A percentile compares a stretch with the other conserved stretches of the same genome.
These are phyloP conservation scores for Diaporthe destruens DNA, from an alignment of 2,329 filamentous ascomycete genomes.

Conservation along the genomic window DNA sequence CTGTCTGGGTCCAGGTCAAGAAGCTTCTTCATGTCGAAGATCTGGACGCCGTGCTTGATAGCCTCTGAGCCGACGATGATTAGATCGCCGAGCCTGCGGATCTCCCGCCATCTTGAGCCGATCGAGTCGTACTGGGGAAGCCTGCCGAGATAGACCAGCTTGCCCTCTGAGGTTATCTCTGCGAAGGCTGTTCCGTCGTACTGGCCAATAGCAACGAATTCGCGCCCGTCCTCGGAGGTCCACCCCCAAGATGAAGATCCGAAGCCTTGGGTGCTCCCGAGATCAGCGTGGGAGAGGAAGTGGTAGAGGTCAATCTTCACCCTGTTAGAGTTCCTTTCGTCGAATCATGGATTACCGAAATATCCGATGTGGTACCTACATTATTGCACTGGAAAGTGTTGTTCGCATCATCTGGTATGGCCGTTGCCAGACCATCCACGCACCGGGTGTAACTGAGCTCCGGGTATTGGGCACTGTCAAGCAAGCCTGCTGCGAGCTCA, in stretches of 20 bases:
- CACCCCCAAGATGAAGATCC: slow-evolving; percentile 64
- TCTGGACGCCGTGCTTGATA: slow-evolving; percentile 67
- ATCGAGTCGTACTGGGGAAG: slow-evolving; percentile 61
- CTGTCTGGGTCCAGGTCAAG: slow-evolving; percentile 58
- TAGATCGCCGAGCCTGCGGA: slow-evolving; percentile 56
- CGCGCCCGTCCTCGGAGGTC: slow-evolving; percentile 64
- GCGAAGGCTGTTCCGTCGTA: slow-evolving; percentile 67
- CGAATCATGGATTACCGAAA: fast-evolving
- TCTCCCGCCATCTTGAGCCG: slow-evolving; percentile 65
- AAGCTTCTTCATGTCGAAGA: slow-evolving; percentile 74
- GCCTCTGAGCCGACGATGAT: slow-evolving; percentile 58
- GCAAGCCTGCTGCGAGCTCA: slow-evolving; percentile 6
- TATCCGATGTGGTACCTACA: not conserved
- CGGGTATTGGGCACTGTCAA: slow-evolving; percentile 24
- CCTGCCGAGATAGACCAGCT: slow-evolving; percentile 65
- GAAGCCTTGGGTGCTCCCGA: slow-evolving; percentile 51
- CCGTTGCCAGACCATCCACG: slow-evolving; percentile 7
- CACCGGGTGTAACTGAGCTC: slow-evolving; percentile 26
- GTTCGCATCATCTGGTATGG: slow-evolving; percentile 12
- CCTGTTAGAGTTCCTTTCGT: not conserved
- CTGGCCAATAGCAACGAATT: slow-evolving; percentile 67
- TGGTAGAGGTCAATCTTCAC: slow-evolving; percentile 53
- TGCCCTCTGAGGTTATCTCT: slow-evolving; percentile 63
- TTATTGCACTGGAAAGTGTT: slow-evolving; percentile 32
- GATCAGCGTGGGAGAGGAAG: slow-evolving; percentile 52